A percentile compares a stretch with the other conserved stretches of the same genome.
These are phyloP conservation scores for Casuarina glauca DNA, from an alignment of 306 rosid species.

Conservation along the genomic window DNA sequence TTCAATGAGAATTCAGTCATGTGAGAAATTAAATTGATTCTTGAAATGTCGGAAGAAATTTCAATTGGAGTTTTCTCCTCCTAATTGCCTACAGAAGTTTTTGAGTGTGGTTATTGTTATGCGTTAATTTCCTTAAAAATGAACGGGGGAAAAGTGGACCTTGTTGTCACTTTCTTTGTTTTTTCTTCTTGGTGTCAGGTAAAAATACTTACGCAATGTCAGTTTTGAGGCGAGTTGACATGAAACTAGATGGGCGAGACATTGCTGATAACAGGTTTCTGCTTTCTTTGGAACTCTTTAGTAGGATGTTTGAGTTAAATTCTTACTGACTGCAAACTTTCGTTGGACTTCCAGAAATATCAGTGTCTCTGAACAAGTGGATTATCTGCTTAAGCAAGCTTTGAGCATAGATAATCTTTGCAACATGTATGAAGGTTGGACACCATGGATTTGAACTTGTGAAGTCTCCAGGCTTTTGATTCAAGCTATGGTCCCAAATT, in stretches of 20 bases:
- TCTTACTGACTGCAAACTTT: constrained; percentile 24
- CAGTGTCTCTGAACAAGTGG: constrained; percentile 81
- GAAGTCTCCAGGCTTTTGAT: constrained; percentile 27
- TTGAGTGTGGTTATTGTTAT: constrained; percentile 16
- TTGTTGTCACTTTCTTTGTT: constrained; percentile 21
- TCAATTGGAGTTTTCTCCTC: neutral
- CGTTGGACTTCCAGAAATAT: constrained; percentile 64
- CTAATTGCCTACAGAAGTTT: neutral
- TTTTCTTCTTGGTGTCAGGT: constrained; percentile 44
- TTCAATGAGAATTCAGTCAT: neutral
- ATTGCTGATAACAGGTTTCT: constrained; percentile 69
- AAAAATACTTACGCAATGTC: constrained; percentile 86
- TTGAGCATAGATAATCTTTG: constrained; percentile 90
- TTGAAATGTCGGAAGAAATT: neutral
- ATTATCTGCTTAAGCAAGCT: constrained; percentile 91
- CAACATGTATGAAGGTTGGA: constrained; percentile 99
- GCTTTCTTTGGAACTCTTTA: constrained; percentile 25
- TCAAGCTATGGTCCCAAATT: constrained; percentile 22
- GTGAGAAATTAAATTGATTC: neutral
- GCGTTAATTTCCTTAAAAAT: constrained; percentile 13
- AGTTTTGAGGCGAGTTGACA: constrained; percentile 76
- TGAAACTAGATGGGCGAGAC: constrained; percentile 87
- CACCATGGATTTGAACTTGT: constrained; percentile 88
- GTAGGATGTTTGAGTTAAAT: constrained; percentile 8
- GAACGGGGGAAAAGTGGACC: constrained; percentile 23